phyloP scores from a whole-genome alignment of 2,329 filamentous ascomycete species.

The Colletotrichum godetiae region DNA sequence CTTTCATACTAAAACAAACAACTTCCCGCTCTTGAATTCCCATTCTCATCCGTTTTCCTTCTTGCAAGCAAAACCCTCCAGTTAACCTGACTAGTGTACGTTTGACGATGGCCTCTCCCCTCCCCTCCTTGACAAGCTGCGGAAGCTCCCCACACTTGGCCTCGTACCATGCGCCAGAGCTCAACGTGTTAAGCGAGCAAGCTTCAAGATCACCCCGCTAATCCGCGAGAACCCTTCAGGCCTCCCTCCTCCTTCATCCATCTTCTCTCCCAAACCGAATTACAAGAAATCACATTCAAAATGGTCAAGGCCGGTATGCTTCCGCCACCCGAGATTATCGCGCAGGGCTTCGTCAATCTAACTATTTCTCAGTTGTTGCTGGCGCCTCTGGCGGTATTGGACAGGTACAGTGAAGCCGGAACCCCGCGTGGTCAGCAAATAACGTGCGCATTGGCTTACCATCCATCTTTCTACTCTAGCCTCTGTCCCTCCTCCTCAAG shows the following conservation, averaged over 20 bases:
- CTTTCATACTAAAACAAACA: conserved; percentile 5
- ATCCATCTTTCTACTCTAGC: conserved; percentile 62
- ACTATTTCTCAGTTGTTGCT: conserved; percentile 75
- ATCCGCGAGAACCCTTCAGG: conserved; percentile 24
- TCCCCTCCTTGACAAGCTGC: neutral
- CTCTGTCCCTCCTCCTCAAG: conserved; percentile 96
- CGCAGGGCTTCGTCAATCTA: neutral
- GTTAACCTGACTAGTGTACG: neutral
- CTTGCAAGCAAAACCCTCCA: conserved; percentile 6
- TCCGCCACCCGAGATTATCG: neutral
- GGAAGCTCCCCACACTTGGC: neutral
- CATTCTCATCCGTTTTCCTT: neutral
- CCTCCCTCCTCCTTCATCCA: conserved; percentile 1
- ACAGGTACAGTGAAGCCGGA: conserved; percentile 71
- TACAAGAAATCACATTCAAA: conserved; percentile 43
- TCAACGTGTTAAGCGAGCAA: conserved; percentile 15
- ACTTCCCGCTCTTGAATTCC: neutral
- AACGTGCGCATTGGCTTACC: conserved; percentile 33
- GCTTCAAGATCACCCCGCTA: conserved; percentile 35
- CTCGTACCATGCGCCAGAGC: conserved; percentile 8
- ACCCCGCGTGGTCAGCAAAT: conserved; percentile 19
- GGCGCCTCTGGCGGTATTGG: conserved; percentile 98
- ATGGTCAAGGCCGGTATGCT: conserved; percentile 73
- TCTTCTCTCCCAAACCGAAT: conserved; percentile 14
- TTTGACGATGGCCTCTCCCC: neutral